A percentile compares a stretch with the other conserved stretches of the same genome.
Conservation (phyloP, 331 rosid species). For the Quercus phellos region DNA sequence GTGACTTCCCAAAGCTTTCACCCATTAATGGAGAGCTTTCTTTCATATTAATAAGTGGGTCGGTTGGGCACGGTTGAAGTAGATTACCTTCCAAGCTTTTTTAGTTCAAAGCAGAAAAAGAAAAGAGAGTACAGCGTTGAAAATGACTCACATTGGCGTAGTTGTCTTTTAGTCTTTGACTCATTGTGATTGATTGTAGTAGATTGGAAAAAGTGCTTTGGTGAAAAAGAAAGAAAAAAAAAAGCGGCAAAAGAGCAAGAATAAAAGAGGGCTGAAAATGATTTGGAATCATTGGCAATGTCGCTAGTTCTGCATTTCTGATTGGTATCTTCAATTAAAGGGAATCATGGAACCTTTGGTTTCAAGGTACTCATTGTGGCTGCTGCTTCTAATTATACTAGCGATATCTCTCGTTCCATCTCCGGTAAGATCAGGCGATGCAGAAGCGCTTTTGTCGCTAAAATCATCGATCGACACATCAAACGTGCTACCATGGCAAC, state of each 20-base stretch:
- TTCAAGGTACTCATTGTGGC: conserved; percentile 19
- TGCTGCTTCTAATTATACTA: background rate
- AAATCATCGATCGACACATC: conserved; percentile 55
- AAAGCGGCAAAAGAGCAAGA: conserved; percentile 10
- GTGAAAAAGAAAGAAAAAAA: background rate
- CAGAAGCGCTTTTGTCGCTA: conserved; percentile 45
- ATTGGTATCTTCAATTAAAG: background rate
- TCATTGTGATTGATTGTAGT: background rate
- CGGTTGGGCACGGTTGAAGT: too few species aligned
- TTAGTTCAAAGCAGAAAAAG: background rate
- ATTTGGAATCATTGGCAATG: too few species aligned
- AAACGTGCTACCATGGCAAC: conserved; percentile 50
- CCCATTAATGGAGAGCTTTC: conserved; percentile 23
- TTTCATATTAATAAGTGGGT: background rate
- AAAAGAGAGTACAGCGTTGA: background rate
- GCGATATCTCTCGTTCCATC: conserved; percentile 3
- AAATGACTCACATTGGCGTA: background rate
- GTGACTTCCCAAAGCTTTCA: conserved; percentile 19
- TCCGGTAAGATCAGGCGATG: conserved; percentile 41
- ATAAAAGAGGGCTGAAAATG: background rate
- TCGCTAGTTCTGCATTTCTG: background rate
- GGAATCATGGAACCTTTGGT: background rate
- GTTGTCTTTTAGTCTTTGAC: background rate
- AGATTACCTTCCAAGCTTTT: too few species aligned
- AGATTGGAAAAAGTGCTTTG: background rate